A percentile compares a stretch with the other conserved stretches of the same genome.
Evolutionary conservation across 106 monocot genomes (phyloP).

Genomic region (Agapanthus africanus): DNA sequence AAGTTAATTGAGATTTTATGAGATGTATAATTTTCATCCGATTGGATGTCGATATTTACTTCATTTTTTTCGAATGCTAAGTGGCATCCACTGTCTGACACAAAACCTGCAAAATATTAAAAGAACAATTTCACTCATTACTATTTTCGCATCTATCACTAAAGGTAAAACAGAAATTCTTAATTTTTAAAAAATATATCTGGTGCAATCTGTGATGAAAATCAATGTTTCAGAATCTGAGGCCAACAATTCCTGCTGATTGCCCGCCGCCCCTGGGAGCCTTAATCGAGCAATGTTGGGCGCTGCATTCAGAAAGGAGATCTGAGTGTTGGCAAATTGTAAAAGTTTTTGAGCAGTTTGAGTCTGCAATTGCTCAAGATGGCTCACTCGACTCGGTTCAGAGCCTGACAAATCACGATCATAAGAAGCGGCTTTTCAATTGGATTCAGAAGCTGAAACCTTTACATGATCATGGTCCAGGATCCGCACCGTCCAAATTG

Average conservation of each 20-base stretch:
- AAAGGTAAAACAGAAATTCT: too few species aligned
- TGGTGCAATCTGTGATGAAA: too few species aligned
- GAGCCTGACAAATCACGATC: conserved; percentile 27
- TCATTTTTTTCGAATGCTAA: too few species aligned
- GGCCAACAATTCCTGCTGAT: conserved; percentile 44
- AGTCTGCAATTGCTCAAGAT: conserved; percentile 32
- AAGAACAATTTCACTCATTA: too few species aligned
- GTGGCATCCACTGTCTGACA: too few species aligned
- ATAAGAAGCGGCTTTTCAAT: conserved; percentile 29
- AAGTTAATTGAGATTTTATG: too few species aligned
- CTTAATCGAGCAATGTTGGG: conserved; percentile 68
- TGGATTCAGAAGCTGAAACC: conserved; percentile 47
- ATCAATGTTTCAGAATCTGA: conserved; percentile 42
- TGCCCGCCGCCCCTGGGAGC: conserved; percentile 34
- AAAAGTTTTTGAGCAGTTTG: conserved; percentile 59
- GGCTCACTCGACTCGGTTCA: conserved; percentile 28
- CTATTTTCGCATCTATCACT: too few species aligned
- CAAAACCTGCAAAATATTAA: too few species aligned
- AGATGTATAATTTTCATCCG: too few species aligned
- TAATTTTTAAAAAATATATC: too few species aligned
- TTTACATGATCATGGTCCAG: background rate
- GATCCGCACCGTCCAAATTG: too few species aligned
- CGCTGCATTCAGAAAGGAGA: conserved; percentile 47
- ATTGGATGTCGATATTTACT: too few species aligned
- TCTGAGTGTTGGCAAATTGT: conserved; percentile 71